Evolutionary conservation across 2,329 filamentous ascomycete genomes (phyloP), one percentile per base, ranked within the genome.

Genomic region (Aureobasidium sp.): DNA sequence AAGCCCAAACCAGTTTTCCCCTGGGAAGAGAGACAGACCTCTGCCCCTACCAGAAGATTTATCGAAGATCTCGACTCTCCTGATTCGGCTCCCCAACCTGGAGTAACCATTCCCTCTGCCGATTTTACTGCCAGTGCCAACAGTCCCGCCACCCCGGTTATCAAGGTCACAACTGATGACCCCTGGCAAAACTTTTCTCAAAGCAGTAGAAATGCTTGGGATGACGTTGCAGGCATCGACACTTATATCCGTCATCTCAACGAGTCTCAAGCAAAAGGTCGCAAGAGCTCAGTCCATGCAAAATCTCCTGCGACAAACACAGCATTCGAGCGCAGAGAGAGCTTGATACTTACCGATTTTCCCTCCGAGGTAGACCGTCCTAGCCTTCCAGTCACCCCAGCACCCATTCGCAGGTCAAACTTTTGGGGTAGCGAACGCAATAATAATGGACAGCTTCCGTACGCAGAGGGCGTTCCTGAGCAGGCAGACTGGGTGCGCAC

Each of bases 401-500:
- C 91, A 15, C 91, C 91, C 17, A 82, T 93, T 68, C 83, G 84
- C 65, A 81, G 88, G 68, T 79, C 82, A 37, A 86, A 78, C 56
- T 89, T 88, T 73, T 90, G 86, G 87, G 85, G 83, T 57, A 78
- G 79, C 29, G 83, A 84, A 63, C 80, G 80, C 56, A 79, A 84
- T 64, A 78, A 78, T 41, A 76, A 78, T 65, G 81, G 80, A 65
- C 79, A 81, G 70, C 79, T 96, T 67, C 90, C 90, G 65, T 79
- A 80, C 66, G 91, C 92, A 55, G 84, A 90, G 72, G 92, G 91
- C 57, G 91, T 96, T 66, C 91, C 92, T 65, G 81, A 85, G 74
- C 92, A 96, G 82, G 83, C 85, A 72, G 90, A 96, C 75, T 97
- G 93, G 93, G 91, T 96, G 91, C 88, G 90, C 90, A 31, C 3